Evolutionary conservation across 2,329 filamentous ascomycete genomes (phyloP).

Genomic region (Ceratocystis lukuohia): DNA sequence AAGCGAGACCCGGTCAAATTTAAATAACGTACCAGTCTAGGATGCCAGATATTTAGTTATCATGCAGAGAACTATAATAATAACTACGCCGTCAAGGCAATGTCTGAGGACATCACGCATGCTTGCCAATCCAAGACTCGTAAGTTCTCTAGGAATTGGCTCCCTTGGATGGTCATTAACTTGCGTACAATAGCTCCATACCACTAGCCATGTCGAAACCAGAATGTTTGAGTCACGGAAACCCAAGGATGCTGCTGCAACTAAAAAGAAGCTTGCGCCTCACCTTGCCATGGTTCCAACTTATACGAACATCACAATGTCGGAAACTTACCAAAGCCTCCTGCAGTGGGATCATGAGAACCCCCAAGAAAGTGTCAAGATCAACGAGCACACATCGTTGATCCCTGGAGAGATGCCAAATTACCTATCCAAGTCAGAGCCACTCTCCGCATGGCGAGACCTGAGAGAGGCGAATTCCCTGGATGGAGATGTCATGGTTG

Average conservation of each 20-base stretch:
- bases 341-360: slow-evolving; percentile 15
- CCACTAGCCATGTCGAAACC: not conserved
- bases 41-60: too few species aligned
- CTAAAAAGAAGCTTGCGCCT: not conserved
- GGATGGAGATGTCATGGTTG: slow-evolving; percentile 1
- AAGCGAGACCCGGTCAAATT: not conserved
- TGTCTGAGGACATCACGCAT: slow-evolving; percentile 2
- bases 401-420: slow-evolving; percentile 15
- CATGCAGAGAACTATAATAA: slow-evolving; percentile 9
- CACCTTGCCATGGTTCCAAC: not conserved
- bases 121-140: not conserved
- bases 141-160: not conserved
- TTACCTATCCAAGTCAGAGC: slow-evolving; percentile 8
- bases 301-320: not conserved
- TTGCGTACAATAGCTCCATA: not conserved
- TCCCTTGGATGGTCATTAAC: not conserved
- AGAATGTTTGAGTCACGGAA: too few species aligned
- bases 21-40: not conserved
- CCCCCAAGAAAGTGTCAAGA: not conserved
- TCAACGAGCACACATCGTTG: not conserved
- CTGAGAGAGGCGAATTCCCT: slow-evolving; percentile 7
- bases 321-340: not conserved
- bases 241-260: not conserved
- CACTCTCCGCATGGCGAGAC: slow-evolving; percentile 12
- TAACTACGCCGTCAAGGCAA: slow-evolving; percentile 7